phyloP scores from a whole-genome alignment of 2,329 filamentous ascomycete species.

The Podosphaera xanthii region DNA sequence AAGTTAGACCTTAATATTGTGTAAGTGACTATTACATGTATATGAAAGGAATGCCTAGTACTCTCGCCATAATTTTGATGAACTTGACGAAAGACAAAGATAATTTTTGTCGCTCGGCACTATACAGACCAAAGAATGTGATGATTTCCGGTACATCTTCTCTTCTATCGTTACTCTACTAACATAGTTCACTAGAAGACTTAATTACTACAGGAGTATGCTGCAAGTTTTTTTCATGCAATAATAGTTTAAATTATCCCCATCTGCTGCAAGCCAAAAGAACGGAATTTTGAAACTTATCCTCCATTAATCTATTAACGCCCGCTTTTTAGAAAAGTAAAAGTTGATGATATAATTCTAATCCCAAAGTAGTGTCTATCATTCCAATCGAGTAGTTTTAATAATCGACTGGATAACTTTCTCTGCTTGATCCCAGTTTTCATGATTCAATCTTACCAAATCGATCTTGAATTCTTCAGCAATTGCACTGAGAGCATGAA shows the following conservation, averaged over 20 bases:
- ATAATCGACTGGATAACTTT: conserved; percentile 59
- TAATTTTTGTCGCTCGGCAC: too few relatives aligned
- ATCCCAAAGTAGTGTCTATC: background rate
- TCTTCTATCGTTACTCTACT: too few relatives aligned
- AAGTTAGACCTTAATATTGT: too few relatives aligned
- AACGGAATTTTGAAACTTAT: background rate
- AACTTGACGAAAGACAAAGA: too few relatives aligned
- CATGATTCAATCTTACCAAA: conserved; percentile 57
- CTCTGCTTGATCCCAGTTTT: conserved; percentile 83
- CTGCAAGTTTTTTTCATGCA: too few relatives aligned
- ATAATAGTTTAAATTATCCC: background rate
- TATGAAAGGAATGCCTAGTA: too few relatives aligned
- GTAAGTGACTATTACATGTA: too few relatives aligned
- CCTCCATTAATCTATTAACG: background rate
- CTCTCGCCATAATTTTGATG: too few relatives aligned
- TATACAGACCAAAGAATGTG: too few relatives aligned
- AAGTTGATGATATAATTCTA: background rate
- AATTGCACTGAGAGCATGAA: conserved; percentile 57
- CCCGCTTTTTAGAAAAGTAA: background rate
- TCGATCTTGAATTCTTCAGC: conserved; percentile 59
- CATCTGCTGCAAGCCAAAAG: background rate
- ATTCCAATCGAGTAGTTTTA: conserved; percentile 40
- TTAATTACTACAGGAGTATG: too few relatives aligned
- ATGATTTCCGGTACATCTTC: too few relatives aligned
- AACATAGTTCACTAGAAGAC: too few relatives aligned